Conservation (phyloP, 768 basidiomycete genomes). For the Boletus rubescentipes region DNA sequence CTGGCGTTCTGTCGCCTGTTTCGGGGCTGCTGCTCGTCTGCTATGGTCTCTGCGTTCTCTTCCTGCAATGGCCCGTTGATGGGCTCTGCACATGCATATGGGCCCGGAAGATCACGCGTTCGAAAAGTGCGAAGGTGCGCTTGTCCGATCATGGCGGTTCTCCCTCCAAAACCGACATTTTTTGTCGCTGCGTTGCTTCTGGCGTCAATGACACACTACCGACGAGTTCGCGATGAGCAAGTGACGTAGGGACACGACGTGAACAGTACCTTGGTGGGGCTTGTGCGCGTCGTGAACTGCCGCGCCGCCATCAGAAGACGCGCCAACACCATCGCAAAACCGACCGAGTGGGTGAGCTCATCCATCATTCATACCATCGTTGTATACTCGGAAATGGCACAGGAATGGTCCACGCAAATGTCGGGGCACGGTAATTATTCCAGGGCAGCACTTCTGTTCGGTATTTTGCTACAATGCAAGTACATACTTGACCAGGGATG, state of each 20-base stretch:
- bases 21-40: background rate
- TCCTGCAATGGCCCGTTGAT: background rate
- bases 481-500: background rate
- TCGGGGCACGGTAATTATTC: conserved; percentile 7
- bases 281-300: background rate
- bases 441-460: too few relatives aligned
- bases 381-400: background rate
- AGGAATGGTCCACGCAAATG: background rate
- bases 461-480: too few relatives aligned
- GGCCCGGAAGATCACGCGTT: too few relatives aligned
- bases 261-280: background rate
- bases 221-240: background rate
- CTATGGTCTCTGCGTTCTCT: background rate
- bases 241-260: background rate
- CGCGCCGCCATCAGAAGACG: background rate
- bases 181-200: background rate
- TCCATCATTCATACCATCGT: too few relatives aligned
- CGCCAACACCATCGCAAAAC: background rate
- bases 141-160: background rate
- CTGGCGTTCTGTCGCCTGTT: background rate
- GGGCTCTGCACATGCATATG: too few relatives aligned
- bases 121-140: too few relatives aligned
- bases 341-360: background rate
- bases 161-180: background rate
- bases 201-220: background rate